These are phyloP conservation scores for Yamadazyma triangularis DNA, from an alignment of 1,139 yeast species.

Conservation along the genomic window DNA sequence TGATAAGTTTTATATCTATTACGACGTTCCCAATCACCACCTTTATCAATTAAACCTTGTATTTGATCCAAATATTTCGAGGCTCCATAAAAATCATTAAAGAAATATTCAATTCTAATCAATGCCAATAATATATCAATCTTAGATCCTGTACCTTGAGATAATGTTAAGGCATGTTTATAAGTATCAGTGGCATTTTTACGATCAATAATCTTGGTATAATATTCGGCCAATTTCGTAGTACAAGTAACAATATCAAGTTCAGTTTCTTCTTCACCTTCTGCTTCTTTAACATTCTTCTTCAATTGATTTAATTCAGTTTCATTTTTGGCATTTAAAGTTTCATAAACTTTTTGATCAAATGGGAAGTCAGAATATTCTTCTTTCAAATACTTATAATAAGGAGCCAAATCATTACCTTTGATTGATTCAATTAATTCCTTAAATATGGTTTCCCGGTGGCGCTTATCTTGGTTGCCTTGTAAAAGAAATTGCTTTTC, in stretches of 20 bases:
- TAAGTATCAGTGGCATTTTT: conserved; percentile 69
- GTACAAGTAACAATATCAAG: conserved; percentile 74
- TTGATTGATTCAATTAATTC: conserved; percentile 53
- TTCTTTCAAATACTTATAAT: conserved; percentile 63
- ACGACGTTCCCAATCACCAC: conserved; percentile 99
- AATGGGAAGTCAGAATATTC: conserved; percentile 47
- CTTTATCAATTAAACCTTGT: conserved; percentile 77
- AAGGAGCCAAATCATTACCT: conserved; percentile 73
- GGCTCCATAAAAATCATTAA: conserved; percentile 68
- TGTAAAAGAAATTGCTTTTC: conserved; percentile 67
- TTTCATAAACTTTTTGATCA: conserved; percentile 55
- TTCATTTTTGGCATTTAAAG: conserved; percentile 51
- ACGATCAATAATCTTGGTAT: conserved; percentile 78
- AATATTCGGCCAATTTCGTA: conserved; percentile 81
- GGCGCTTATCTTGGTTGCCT: conserved; percentile 22
- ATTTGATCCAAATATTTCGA: conserved; percentile 73
- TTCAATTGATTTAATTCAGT: conserved; percentile 53
- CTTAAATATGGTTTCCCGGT: conserved; percentile 33
- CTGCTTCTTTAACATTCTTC: conserved; percentile 65
- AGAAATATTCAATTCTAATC: conserved; percentile 84
- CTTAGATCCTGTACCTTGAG: conserved; percentile 85
- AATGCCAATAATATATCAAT: conserved; percentile 82
- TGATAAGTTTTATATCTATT: conserved; percentile 89
- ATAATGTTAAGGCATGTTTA: conserved; percentile 69
- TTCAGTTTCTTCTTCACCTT: conserved; percentile 87